phyloP scores from a whole-genome alignment of 495 filamentous ascomycete species.

The Platismatia glauca region DNA sequence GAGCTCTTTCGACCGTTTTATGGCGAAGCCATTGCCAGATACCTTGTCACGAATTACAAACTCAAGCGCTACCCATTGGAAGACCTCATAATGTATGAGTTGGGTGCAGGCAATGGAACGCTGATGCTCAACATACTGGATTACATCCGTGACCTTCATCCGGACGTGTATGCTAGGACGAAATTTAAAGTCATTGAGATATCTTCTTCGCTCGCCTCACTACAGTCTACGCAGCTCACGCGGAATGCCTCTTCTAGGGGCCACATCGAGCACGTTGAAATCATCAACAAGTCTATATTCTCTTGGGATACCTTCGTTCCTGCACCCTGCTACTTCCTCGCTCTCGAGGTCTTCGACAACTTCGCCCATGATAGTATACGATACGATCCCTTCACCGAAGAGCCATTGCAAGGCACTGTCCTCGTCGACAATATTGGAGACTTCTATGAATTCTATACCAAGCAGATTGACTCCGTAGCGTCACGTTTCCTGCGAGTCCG shows the following conservation, averaged over 20 bases:
- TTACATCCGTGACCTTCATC: conserved; percentile 83
- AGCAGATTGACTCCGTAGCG: conserved; percentile 69
- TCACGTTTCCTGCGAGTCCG: conserved; percentile 73
- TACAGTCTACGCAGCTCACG: conserved; percentile 65
- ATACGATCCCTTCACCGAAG: conserved; percentile 66
- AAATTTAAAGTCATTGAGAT: conserved; percentile 96
- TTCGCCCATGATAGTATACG: conserved; percentile 92
- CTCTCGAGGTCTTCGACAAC: conserved; percentile 97
- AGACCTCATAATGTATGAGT: conserved; percentile 97
- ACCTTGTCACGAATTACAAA: conserved; percentile 92
- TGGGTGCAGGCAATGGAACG: conserved; percentile 95
- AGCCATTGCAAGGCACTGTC: conserved; percentile 76
- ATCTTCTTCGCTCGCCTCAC: conserved; percentile 61
- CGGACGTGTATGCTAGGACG: conserved; percentile 87
- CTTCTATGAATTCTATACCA: conserved; percentile 86
- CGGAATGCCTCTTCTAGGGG: conserved; percentile 54
- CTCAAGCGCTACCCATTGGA: conserved; percentile 88
- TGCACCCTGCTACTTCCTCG: conserved; percentile 92
- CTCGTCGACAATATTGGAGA: conserved; percentile 79
- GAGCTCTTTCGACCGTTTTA: conserved; percentile 96
- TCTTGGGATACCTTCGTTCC: conserved; percentile 81
- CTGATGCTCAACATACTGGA: conserved; percentile 97
- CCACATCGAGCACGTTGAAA: conserved; percentile 80
- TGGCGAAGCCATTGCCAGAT: conserved; percentile 89
- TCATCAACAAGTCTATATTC: conserved; percentile 91